Evolutionary conservation across 1,139 yeast species (phyloP).

Genomic region (Saccharomycopsis phalli): DNA sequence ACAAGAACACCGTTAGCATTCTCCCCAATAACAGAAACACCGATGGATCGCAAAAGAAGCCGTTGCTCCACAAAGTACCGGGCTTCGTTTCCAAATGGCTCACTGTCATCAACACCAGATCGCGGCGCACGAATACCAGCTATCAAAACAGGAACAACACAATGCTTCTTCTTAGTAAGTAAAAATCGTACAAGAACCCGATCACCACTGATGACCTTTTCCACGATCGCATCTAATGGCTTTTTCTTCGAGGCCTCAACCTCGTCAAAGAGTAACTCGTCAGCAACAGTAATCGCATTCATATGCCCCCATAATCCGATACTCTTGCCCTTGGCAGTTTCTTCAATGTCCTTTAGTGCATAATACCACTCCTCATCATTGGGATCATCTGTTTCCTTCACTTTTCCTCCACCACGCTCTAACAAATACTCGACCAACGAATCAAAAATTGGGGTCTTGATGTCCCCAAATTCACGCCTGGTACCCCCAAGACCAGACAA

Average conservation of each 20-base stretch:
- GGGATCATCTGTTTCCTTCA: slow-evolving; percentile 43
- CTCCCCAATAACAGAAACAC: slow-evolving; percentile 50
- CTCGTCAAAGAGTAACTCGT: slow-evolving; percentile 32
- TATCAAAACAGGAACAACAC: slow-evolving; percentile 49
- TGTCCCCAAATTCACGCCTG: slow-evolving; percentile 67
- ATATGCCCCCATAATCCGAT: slow-evolving; percentile 48
- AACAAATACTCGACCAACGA: slow-evolving; percentile 53
- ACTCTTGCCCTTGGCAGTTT: slow-evolving; percentile 39
- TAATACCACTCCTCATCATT: slow-evolving; percentile 31
- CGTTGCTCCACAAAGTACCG: slow-evolving; percentile 59
- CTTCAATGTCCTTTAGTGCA: slow-evolving; percentile 36
- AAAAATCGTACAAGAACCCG: slow-evolving; percentile 54
- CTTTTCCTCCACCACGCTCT: slow-evolving; percentile 51
- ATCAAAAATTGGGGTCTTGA: slow-evolving; percentile 53
- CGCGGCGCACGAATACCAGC: slow-evolving; percentile 74
- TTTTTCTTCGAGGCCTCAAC: slow-evolving; percentile 32
- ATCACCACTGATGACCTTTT: slow-evolving; percentile 73
- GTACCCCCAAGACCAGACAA: slow-evolving; percentile 32
- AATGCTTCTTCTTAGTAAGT: slow-evolving; percentile 35
- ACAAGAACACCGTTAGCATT: slow-evolving; percentile 57
- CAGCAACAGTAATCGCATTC: slow-evolving; percentile 26
- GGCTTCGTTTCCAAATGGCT: slow-evolving; percentile 55
- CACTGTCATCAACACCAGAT: slow-evolving; percentile 33
- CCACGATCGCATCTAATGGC: slow-evolving; percentile 55
- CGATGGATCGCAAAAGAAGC: slow-evolving; percentile 54